Evolutionary conservation across 2,329 filamentous ascomycete species (phyloP), one percentile per base, ranked within the genome.

Genomic region (Calonectria fujianensis): DNA sequence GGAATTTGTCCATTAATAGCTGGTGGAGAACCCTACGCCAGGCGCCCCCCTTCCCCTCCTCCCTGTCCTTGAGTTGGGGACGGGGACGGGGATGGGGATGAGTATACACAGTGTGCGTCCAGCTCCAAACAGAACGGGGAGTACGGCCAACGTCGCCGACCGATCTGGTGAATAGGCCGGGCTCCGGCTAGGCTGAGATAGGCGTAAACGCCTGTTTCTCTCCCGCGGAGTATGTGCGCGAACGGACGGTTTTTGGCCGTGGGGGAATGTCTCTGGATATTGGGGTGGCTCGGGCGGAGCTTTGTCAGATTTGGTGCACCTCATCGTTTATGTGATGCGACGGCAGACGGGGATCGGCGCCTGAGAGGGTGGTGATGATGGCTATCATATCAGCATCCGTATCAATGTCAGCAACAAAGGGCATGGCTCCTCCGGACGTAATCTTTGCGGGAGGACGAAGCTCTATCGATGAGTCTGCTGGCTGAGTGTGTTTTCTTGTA

Each of bases 1-100:
- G 57, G 57, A 63, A 63, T 63, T 63, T 41, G 39, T 63, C 57
- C 57, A 63, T 63, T 63, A 41, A 63, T 41, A 63, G 57, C 27
- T 13, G 57, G 57, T 63, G 57, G 57, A 41, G 57, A 27, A 61
- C 2, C 32, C 32, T 24, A 41, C 8, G 37, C 29, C 57, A 11
- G 41, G 24, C 9, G 45, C 45, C 45, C 45, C 45, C 39, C 39
- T 8, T n/a, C 13, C 3, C 13, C 9, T 11, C 20, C 41, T 48
- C 45, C 45, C 24, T 48, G 45, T 48, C 45, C 45, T n/a, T 48
- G 35, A 6, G n/a, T 7, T 9, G n/a, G 37, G 54, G 6, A 37
- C n/a, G 52, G 32, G 52, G 18, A 61, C 7, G 35, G 57, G 57
- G 32, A n/a, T 16, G 13, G 13, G 24, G 27, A 29, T 54, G 29